A percentile compares a stretch with the other conserved stretches of the same genome.
These are phyloP conservation scores for Metarhizium brunneum DNA, from an alignment of 2,329 filamentous ascomycete genomes.

Conservation along the genomic window DNA sequence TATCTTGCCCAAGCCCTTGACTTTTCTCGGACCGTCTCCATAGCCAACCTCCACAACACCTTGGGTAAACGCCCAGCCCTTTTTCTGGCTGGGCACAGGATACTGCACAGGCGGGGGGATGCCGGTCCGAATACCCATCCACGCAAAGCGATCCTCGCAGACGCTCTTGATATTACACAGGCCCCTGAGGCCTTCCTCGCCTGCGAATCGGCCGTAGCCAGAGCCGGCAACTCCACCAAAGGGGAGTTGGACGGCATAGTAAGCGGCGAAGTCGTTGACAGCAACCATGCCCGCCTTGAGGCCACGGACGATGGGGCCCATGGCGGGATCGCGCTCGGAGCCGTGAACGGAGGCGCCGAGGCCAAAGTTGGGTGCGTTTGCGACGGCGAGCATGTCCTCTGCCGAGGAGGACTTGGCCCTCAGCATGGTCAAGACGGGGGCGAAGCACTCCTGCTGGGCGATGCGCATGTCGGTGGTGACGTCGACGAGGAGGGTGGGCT, in stretches of 20 bases:
- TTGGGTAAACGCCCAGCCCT: conserved; percentile 56
- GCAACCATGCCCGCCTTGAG: conserved; percentile 84
- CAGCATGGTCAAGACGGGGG: conserved; percentile 81
- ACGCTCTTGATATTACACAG: conserved; percentile 84
- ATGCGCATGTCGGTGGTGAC: conserved; percentile 81
- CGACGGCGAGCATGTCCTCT: conserved; percentile 59
- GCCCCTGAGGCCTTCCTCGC: conserved; percentile 74
- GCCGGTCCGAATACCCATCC: conserved; percentile 57
- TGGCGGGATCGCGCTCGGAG: conserved; percentile 45
- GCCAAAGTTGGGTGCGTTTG: conserved; percentile 77
- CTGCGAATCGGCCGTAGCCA: conserved; percentile 88
- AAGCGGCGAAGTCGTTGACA: conserved; percentile 91
- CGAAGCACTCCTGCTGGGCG: conserved; percentile 86
- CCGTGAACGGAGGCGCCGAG: conserved; percentile 89
- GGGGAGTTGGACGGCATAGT: conserved; percentile 87
- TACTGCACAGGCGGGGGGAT: conserved; percentile 79
- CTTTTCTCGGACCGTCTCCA: conserved; percentile 29
- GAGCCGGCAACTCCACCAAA: conserved; percentile 88
- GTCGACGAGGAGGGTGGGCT: conserved; percentile 82
- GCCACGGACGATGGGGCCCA: conserved; percentile 55
- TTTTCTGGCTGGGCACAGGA: conserved; percentile 57
- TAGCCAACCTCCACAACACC: conserved; percentile 55
- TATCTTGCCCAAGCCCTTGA: conserved; percentile 30
- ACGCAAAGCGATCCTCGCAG: conserved; percentile 62
- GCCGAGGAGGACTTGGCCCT: conserved; percentile 53